Base-by-base conservation (phyloP, 805 yeast species). In the Saccharomycopsis fermentans region DNA sequence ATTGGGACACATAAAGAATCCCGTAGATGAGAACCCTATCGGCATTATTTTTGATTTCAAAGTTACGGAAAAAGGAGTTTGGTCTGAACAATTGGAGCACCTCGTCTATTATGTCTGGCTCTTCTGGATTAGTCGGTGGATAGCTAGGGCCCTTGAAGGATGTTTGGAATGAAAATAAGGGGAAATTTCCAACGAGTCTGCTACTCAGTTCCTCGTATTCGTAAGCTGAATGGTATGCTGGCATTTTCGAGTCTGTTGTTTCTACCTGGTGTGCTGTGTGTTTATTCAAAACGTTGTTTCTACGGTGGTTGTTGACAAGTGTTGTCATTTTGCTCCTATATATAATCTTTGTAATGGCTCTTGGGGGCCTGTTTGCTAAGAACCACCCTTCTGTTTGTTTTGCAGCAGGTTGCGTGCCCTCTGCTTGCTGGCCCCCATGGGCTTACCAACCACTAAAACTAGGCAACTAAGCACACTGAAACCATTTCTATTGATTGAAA, bases 21-120 rank as follows among this genome's bases (percentile, higher is more conserved):
- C 99, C 99, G 70, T 94, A 94, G 65, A 95, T 91, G 60, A 94
- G 76, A 11, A 92, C 80, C 64, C 99, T 80, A 70, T 94, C 99
- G 3, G 97, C 86, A 24, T 96, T 87, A 12, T 97, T 96, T 71
- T 90, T 90, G 74, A 94, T 91, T 74, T 94, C 99, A 70, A 94
- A 94, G 77, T 94, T 94, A 70, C 88, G 87, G 81, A 94, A 94
- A 73, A 94, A 92, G 12, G 97, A 87, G 72, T 94, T 94, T 66
- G 97, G 97, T 64, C 99, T 79, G 73, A 94, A 94, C 58, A 94
- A 77, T 71, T 94, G 98, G 57, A 94, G 74, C 29, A 84, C 79
- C 71, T 94, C 99, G 70, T 94, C 99, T 59, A 88, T 80, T 59
- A 94, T 87, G 73, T 94, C 99, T 69, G 91, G 92, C 65, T 83